These are phyloP conservation scores for Blepharisma undulans DNA, from an alignment of 169 alveolate species.

Conservation along the genomic window DNA sequence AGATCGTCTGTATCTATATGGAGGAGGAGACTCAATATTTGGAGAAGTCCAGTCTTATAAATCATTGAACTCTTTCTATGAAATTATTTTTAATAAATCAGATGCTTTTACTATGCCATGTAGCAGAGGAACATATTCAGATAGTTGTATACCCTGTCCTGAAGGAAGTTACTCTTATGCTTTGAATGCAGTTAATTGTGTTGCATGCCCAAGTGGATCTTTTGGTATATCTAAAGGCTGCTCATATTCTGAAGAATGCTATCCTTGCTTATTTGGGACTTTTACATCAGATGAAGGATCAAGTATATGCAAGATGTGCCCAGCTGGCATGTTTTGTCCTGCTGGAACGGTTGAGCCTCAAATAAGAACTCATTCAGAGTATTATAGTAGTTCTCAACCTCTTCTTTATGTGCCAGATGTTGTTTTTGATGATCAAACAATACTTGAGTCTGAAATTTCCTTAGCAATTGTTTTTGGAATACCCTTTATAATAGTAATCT, in stretches of 20 bases:
- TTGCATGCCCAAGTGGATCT: background rate
- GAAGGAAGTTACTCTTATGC: background rate
- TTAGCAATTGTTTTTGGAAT: background rate
- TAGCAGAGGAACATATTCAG: background rate
- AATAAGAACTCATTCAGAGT: too few relatives aligned
- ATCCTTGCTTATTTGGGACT: background rate
- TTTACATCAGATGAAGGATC: background rate
- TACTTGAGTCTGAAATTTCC: background rate
- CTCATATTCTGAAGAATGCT: background rate
- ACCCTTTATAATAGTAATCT: background rate
- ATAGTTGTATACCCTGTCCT: background rate
- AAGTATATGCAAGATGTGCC: background rate
- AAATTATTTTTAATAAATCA: background rate
- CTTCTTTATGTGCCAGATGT: background rate
- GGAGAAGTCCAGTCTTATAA: background rate
- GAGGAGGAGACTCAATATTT: background rate
- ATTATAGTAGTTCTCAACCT: background rate
- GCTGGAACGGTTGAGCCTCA: background rate
- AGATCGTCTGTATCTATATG: background rate
- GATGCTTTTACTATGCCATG: background rate
- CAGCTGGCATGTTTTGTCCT: background rate
- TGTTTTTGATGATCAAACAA: background rate
- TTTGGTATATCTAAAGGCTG: background rate
- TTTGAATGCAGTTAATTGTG: background rate
- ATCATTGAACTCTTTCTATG: background rate